Conservation (phyloP, 441 rosid species). For the Croton setiger region DNA sequence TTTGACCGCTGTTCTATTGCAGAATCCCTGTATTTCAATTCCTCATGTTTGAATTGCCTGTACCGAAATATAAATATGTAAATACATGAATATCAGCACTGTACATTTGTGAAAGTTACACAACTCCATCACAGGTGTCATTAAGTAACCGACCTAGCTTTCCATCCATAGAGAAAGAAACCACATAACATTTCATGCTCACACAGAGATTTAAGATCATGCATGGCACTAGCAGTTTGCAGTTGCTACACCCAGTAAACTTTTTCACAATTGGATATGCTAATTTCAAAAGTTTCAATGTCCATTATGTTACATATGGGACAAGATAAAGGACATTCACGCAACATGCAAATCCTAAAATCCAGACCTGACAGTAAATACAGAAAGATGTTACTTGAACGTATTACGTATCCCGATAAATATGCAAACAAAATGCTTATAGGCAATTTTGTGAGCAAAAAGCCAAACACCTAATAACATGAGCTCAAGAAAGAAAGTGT, state of each 20-base stretch:
- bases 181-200: not conserved
- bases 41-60: conserved; percentile 61
- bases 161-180: not conserved
- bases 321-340: not conserved
- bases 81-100: not conserved
- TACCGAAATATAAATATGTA: conserved; percentile 15
- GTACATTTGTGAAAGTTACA: not conserved
- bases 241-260: not conserved
- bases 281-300: not conserved
- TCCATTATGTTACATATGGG: not conserved
- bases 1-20: conserved; percentile 50
- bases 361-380: not conserved
- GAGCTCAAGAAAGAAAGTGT: not conserved
- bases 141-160: not conserved
- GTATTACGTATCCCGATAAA: not conserved
- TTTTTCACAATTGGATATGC: not conserved
- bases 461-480: not conserved
- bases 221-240: not conserved
- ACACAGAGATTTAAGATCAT: not conserved
- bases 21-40: conserved; percentile 43
- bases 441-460: not conserved
- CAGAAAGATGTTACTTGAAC: not conserved
- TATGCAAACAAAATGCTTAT: not conserved
- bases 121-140: not conserved
- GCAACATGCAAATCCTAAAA: not conserved